These are phyloP conservation scores for Pyrus bretschneideri DNA, from an alignment of 306 rosid genomes.

Conservation along the genomic window DNA sequence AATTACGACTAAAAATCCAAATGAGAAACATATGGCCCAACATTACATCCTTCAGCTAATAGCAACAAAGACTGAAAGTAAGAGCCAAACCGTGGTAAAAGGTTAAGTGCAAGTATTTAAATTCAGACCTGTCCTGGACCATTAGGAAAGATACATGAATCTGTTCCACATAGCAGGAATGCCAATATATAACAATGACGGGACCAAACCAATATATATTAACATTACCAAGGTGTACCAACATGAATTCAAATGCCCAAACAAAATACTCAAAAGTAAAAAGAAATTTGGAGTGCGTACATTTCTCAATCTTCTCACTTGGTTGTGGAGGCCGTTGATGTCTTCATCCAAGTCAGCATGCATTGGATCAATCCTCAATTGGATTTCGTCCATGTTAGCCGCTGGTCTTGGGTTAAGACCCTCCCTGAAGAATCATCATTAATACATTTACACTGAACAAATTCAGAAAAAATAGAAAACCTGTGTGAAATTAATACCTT, in stretches of 20 bases:
- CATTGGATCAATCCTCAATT: constrained; percentile 77
- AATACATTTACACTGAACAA: not conserved
- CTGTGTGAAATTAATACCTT: constrained; percentile 28
- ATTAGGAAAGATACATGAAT: not conserved
- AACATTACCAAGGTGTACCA: not conserved
- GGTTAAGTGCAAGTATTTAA: not conserved
- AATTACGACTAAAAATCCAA: not conserved
- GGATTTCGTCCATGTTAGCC: constrained; percentile 73
- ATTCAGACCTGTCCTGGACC: not conserved
- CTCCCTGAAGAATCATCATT: constrained; percentile 39
- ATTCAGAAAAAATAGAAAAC: not conserved
- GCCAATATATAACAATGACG: not conserved
- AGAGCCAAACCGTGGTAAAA: not conserved
- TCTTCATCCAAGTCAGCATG: constrained; percentile 62
- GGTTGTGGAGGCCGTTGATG: constrained; percentile 79
- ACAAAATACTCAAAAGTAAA: not conserved
- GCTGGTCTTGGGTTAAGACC: constrained; percentile 76
- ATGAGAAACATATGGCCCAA: not conserved
- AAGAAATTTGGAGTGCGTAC: constrained; percentile 28
- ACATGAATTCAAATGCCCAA: not conserved
- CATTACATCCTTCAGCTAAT: not conserved
- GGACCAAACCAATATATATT: not conserved
- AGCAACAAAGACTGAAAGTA: not conserved
- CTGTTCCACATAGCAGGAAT: not conserved
- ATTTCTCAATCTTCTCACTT: constrained; percentile 69